These are phyloP conservation scores for Globisporangium yorkense DNA, from an alignment of 352 stramenopile genomes.

Conservation along the genomic window DNA sequence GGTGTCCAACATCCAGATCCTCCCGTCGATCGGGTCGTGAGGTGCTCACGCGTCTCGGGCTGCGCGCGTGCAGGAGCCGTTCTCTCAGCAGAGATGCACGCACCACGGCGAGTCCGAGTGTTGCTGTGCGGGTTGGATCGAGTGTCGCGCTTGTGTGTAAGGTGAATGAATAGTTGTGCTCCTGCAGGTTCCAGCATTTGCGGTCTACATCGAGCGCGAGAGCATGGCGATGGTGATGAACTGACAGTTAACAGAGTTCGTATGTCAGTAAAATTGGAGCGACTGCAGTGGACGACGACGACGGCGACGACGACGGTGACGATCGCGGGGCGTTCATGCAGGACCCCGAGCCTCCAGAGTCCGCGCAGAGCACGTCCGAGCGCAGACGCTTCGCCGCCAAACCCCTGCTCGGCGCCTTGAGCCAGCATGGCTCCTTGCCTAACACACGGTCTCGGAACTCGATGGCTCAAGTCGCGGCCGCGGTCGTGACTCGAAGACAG, in stretches of 20 bases:
- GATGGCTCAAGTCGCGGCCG: background rate
- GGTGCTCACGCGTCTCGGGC: too few species aligned
- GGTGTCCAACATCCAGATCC: conserved; percentile 11
- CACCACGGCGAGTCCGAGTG: too few species aligned
- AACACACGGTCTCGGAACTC: background rate
- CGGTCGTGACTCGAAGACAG: background rate
- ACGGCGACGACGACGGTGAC: background rate
- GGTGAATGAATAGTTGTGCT: background rate
- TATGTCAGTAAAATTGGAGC: too few species aligned
- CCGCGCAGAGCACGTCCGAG: background rate
- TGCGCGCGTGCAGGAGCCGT: too few species aligned
- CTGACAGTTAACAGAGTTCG: too few species aligned
- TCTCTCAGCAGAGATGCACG: too few species aligned
- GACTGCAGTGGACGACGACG: too few species aligned
- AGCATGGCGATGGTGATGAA: too few species aligned
- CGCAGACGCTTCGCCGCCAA: background rate
- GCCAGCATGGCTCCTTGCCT: background rate
- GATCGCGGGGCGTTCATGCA: background rate
- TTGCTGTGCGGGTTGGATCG: too few species aligned
- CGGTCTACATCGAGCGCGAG: too few species aligned
- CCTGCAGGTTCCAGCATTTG: too few species aligned
- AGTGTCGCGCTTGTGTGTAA: background rate
- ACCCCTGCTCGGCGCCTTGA: background rate
- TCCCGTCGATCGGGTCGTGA: background rate
- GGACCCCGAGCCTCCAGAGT: background rate